Base-by-base conservation (phyloP, 345 rosid species). In the Cardamine occulta region DNA sequence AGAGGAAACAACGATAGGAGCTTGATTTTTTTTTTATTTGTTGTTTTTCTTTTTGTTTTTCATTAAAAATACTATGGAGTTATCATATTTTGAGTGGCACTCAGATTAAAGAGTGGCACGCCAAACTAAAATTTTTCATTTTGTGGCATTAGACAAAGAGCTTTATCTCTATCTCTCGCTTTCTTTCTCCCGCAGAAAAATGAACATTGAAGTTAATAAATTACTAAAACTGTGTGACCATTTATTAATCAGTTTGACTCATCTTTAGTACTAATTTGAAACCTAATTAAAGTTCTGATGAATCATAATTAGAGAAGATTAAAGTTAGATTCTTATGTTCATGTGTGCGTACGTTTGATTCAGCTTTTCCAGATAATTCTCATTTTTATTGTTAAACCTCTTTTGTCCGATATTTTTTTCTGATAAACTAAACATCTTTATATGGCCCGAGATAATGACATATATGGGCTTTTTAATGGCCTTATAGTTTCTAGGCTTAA, bases 291-390 rank as follows among this genome's bases (percentile, higher is more conserved):
- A 74, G 69, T 40, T 75, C 68, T 60, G 78, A 34, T 75, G 74
- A 52, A 11, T 59, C 5, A 48, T 66, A 58, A 75, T 61, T 61
- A 66, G 73, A 51, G 12, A 58, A 66, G 66, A 4, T 1, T 51
- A 68, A 76, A 76, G 74, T 61, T 68, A 23, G 80, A 76, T 76
- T 76, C 80, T 54, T 64, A 21, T 54, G 57, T 56, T 75, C 68
- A 29, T 75, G 31, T 72, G 56, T 73, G 55, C 42, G 15, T 26
- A n/a, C 29, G 63, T 61, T 62, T 76, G 39, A n/a, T 75, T 68
- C 79, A 75, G 74, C 79, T 67, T 68, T 75, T 68, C 39, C 63
- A 68, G 55, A 40, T 75, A 28, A 75, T 37, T 32, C 13, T 64
- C 28, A 2, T 15, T 55, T 73, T 73, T 66, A 8, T 48, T 58